Conservation (phyloP, 352 stramenopile species). For the Thalassiosira exigua region DNA sequence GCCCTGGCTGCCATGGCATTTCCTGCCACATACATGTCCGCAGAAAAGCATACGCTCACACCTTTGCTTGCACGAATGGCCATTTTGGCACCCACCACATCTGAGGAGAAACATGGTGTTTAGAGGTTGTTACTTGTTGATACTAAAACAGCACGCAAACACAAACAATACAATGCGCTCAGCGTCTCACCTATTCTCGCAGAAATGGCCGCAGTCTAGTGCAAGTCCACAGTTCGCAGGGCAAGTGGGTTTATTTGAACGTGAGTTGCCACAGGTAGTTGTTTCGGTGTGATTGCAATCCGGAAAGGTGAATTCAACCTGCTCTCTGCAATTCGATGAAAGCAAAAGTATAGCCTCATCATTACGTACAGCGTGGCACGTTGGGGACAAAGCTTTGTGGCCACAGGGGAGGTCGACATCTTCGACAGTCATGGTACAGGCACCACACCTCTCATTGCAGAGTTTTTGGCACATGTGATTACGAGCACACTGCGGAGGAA, state of each 20-base stretch:
- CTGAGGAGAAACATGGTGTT: slow-evolving; percentile 19
- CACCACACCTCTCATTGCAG: slow-evolving; percentile 82
- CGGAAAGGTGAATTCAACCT: slow-evolving; percentile 36
- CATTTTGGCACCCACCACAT: slow-evolving; percentile 63
- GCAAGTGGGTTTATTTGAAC: slow-evolving; percentile 63
- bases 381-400: slow-evolving; percentile 57
- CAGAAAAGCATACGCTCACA: slow-evolving; percentile 85
- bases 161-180: not conserved
- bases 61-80: slow-evolving; percentile 74
- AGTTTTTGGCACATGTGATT: slow-evolving; percentile 79
- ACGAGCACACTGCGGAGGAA: slow-evolving; percentile 63
- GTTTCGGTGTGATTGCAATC: slow-evolving; percentile 48
- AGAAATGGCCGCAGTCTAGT: slow-evolving; percentile 59
- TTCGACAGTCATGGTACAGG: slow-evolving; percentile 70
- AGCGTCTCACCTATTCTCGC: slow-evolving; percentile 23
- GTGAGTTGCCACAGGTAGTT: slow-evolving; percentile 58
- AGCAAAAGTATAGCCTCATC: slow-evolving; percentile 28
- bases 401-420: slow-evolving; percentile 78
- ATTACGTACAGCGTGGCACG: slow-evolving; percentile 53
- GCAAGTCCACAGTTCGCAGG: slow-evolving; percentile 66
- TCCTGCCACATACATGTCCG: slow-evolving; percentile 78
- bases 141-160: slow-evolving; percentile 17
- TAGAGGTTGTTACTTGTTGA: slow-evolving; percentile 15
- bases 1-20: slow-evolving; percentile 74
- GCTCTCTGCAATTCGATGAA: slow-evolving; percentile 39